These are phyloP conservation scores for Meira nashicola DNA, from an alignment of 1,284 basidiomycete species.

Conservation along the genomic window DNA sequence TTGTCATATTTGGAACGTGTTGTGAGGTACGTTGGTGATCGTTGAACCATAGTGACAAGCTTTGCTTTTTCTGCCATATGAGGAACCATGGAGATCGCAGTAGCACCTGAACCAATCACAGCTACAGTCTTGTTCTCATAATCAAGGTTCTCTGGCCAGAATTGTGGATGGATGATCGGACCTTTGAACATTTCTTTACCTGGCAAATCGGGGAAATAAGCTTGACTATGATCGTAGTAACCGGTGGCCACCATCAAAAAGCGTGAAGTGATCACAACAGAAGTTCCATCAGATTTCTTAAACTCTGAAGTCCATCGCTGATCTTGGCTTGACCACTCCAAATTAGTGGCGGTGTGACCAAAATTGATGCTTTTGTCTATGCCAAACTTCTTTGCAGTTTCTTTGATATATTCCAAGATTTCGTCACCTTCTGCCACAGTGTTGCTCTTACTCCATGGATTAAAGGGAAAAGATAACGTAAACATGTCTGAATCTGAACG, in stretches of 20 bases:
- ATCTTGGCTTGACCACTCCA: slow-evolving; percentile 33
- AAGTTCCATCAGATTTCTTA: slow-evolving; percentile 18
- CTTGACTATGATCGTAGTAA: slow-evolving; percentile 45
- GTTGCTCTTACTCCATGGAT: slow-evolving; percentile 11
- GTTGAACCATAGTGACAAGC: slow-evolving; percentile 48
- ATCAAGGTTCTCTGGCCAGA: slow-evolving; percentile 33
- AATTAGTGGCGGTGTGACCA: slow-evolving; percentile 26
- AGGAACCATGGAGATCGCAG: slow-evolving; percentile 46
- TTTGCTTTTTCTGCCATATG: slow-evolving; percentile 28
- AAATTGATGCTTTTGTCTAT: slow-evolving; percentile 37
- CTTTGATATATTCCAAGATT: slow-evolving; percentile 41
- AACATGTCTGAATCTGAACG: slow-evolving; percentile 24
- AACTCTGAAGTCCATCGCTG: slow-evolving; percentile 31
- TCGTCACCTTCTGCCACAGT: slow-evolving; percentile 39
- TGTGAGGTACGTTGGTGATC: slow-evolving; percentile 27
- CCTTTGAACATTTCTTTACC: slow-evolving; percentile 45
- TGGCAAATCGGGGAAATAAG: slow-evolving; percentile 39
- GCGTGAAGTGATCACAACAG: slow-evolving; percentile 20
- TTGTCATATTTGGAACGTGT: too few species aligned
- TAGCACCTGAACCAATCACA: slow-evolving; percentile 47
- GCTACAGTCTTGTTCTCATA: slow-evolving; percentile 45
- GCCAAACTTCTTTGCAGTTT: slow-evolving; percentile 37
- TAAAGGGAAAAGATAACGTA: slow-evolving; percentile 26
- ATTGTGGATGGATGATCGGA: slow-evolving; percentile 45
- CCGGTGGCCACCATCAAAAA: slow-evolving; percentile 39